Evolutionary conservation across 1,139 yeast species (phyloP).

Genomic region (Nadsonia commutata): DNA sequence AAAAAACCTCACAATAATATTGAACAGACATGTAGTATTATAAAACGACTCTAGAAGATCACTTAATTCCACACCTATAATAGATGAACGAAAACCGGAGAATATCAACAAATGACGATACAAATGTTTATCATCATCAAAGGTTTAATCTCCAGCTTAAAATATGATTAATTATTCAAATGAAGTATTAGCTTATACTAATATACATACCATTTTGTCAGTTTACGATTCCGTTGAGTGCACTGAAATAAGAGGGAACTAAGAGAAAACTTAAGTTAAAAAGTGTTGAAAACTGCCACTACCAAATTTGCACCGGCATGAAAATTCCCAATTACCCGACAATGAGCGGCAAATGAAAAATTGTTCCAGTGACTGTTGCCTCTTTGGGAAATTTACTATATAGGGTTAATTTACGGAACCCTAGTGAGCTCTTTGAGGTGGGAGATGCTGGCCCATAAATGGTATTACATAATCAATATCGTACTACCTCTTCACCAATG

Average conservation of each 20-base stretch:
- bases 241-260: background rate
- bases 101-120: no score
- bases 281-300: no score
- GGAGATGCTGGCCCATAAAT: no score
- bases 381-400: background rate
- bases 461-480: no score
- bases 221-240: background rate
- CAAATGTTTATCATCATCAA: no score
- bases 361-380: background rate
- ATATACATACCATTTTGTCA: background rate
- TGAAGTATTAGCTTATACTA: background rate
- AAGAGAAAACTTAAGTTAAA: no score
- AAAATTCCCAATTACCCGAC: background rate
- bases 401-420: no score
- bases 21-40: slow-evolving; percentile 1
- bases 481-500: no score
- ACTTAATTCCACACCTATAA: background rate
- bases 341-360: background rate
- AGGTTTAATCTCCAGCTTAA: background rate
- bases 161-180: background rate
- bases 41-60: background rate
- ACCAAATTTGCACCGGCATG: background rate
- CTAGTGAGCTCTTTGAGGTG: no score
- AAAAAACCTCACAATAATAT: background rate
- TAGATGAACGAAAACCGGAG: no score